Evolutionary conservation across 495 filamentous ascomycete species (phyloP), one percentile per base, ranked within the genome.

Genomic region (Aspergillus wentii): DNA sequence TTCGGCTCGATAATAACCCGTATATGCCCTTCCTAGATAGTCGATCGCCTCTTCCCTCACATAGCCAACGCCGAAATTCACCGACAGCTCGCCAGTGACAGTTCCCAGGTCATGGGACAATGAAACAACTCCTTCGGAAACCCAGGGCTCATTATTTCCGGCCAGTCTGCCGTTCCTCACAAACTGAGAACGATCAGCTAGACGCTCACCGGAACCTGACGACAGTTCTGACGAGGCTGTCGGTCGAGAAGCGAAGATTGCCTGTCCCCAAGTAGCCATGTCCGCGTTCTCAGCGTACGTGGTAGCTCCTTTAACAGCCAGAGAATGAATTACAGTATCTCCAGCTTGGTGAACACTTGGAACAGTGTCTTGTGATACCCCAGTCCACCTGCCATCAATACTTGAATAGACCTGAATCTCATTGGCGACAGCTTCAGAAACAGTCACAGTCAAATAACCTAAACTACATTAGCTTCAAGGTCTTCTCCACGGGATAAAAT

Each of bases 401-500:
- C 68, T 68, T 1, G 61, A 60, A 38, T 68, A 72, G 1, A 75
- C 39, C 36, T 76, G 70, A 18, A 75, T 55, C 16, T 56, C 46
- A 16, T 56, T 52, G 2, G 44, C 44, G 5, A 30, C 47, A 18
- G 51, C 38, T 10, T 30, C 48, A 4, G 54, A 48, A 5, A 81
- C 82, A 38, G 77, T 55, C 16, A 91, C 74, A 4, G 78, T 83
- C 33, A 95, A 41, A 57, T 94, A 95, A 42, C 58, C 59, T 56
- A 21, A 35, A 34, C 7, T 52, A 49, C 0, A 41, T 41, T 19
- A 52, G 32, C 46, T 50, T 19, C 4, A 10, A 42, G 35, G 19
- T n/a, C 55, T 6, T 16, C 15, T 18, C 13, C 9, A 19, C 2
- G 7, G 5, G 17, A 37, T 14, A 5, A n/a, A 16, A 16, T 6